Percentiles rank a stretch among this genome's conserved stretches.
phyloP scores from a whole-genome alignment of 2,329 filamentous ascomycete genomes.

The Stachybotrys chartarum region DNA sequence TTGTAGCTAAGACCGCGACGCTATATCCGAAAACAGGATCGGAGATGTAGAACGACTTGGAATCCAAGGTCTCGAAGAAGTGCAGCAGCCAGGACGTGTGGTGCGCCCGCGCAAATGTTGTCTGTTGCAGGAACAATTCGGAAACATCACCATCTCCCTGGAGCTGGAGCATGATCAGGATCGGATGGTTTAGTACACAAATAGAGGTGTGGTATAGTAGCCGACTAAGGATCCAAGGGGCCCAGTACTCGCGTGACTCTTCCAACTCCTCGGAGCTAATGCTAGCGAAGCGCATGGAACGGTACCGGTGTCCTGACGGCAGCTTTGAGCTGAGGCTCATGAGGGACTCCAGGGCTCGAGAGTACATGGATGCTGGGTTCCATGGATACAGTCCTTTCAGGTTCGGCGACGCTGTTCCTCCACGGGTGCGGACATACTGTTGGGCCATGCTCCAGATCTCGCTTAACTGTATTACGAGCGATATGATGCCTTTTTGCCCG shows the following conservation, averaged over 20 bases:
- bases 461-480: too few species aligned
- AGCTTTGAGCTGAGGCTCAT: slow-evolving; percentile 4
- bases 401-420: too few species aligned
- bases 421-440: too few species aligned
- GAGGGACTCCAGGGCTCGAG: background rate
- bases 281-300: slow-evolving; percentile 1
- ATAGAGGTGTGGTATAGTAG: slow-evolving; percentile 6
- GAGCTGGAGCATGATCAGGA: slow-evolving; percentile 4
- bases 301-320: slow-evolving; percentile 2
- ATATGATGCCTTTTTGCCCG: too few species aligned
- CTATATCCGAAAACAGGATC: slow-evolving; percentile 2
- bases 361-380: too few species aligned
- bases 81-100: slow-evolving; percentile 3
- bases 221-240: slow-evolving; percentile 6
- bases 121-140: slow-evolving; percentile 6
- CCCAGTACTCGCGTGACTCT: slow-evolving; percentile 2
- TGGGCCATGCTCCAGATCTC: too few species aligned
- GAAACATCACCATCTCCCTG: slow-evolving; percentile 1
- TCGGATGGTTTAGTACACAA: slow-evolving; percentile 5
- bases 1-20: slow-evolving; percentile 2
- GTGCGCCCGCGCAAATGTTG: background rate
- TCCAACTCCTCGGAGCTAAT: background rate
- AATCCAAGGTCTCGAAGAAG: slow-evolving; percentile 3
- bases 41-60: background rate
- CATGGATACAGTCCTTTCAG: too few species aligned